These are phyloP conservation scores for Porphyridium purpureum DNA, from an alignment of 23 red algal species.

Conservation along the genomic window DNA sequence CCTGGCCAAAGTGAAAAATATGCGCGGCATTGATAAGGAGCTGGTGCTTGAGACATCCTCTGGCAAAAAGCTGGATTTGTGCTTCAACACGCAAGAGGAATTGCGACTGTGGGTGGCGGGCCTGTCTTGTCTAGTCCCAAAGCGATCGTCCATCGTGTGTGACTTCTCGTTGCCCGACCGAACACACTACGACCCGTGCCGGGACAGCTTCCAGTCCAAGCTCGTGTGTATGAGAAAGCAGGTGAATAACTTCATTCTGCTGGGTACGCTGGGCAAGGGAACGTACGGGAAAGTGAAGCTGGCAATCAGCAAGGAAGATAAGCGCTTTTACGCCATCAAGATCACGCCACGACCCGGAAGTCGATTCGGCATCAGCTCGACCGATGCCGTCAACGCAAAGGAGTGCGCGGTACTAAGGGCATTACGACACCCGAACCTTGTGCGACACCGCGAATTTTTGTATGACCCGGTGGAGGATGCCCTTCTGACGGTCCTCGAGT, in stretches of 20 bases:
- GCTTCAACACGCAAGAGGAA: slow-evolving; percentile 26
- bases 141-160: slow-evolving; percentile 16
- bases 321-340: slow-evolving; percentile 88
- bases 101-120: slow-evolving; percentile 42
- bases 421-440: slow-evolving; percentile 76
- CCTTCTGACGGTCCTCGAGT: slow-evolving; percentile 18
- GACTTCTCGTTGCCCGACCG: slow-evolving; percentile 1
- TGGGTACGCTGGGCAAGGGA: slow-evolving; percentile 66
- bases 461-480: slow-evolving; percentile 24
- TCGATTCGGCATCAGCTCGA: slow-evolving; percentile 9
- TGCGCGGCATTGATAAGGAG: slow-evolving; percentile 27
- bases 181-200: slow-evolving; percentile 45
- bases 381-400: slow-evolving; percentile 38
- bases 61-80: slow-evolving; percentile 18
- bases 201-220: slow-evolving; percentile 52
- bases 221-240: slow-evolving; percentile 41
- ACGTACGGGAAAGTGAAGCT: slow-evolving; percentile 87
- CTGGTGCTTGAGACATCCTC: slow-evolving; percentile 50
- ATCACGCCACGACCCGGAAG: slow-evolving; percentile 55
- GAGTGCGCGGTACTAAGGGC: slow-evolving; percentile 64
- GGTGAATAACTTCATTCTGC: slow-evolving; percentile 65
- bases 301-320: slow-evolving; percentile 33
- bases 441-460: slow-evolving; percentile 42
- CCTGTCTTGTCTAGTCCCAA: slow-evolving; percentile 50
- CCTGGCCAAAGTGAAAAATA: slow-evolving; percentile 57